Evolutionary conservation across 148 eudicot species (phyloP), one percentile per base, ranked within the genome.

Genomic region (Drosera capensis): DNA sequence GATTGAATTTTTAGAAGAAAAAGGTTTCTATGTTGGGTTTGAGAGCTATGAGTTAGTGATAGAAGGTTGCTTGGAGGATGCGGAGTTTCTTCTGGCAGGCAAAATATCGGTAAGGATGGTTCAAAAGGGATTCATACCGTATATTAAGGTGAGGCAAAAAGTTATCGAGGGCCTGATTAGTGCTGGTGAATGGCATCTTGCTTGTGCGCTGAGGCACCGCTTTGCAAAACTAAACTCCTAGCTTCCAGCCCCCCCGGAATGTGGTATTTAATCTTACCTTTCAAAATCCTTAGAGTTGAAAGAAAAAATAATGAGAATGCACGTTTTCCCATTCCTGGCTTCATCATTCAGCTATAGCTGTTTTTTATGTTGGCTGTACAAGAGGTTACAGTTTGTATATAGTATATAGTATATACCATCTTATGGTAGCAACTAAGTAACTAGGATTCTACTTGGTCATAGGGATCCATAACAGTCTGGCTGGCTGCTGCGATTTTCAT

Each of bases 51-150:
- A 87, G 59, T 56, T 65, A 52, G 86, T 64, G 3, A 51, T 79
- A 43, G 86, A 87, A 63, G 85, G 85, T 16, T 82, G 94, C 61
- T 62, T 87, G 59, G 85, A 82, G 45, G 52, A 58, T 55, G 41
- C 52, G 14, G 68, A 72, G 55, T 82, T 68, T 60, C 67, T 79
- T 52, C 56, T 79, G 71, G 94, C 80, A 0, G 96, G 85, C 31
- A 87, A 82, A 59, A 56, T 77, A 48, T 74, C 43, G 38, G 58
- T 72, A 55, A 25, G 68, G 44, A 87, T 87, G 90, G 68, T 77
- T 8, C 70, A 48, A 25, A 72, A 63, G 65, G 96, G 94, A 24
- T 70, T 67, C 40, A 79, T 87, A 55, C 96, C 94, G 0, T 74
- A 67, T 60, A 74, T 87, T 23, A 64, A 58, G 54, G 71, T 65